Evolutionary conservation across 2,329 filamentous ascomycete species (phyloP).

Genomic region (Aspergillus niger): DNA sequence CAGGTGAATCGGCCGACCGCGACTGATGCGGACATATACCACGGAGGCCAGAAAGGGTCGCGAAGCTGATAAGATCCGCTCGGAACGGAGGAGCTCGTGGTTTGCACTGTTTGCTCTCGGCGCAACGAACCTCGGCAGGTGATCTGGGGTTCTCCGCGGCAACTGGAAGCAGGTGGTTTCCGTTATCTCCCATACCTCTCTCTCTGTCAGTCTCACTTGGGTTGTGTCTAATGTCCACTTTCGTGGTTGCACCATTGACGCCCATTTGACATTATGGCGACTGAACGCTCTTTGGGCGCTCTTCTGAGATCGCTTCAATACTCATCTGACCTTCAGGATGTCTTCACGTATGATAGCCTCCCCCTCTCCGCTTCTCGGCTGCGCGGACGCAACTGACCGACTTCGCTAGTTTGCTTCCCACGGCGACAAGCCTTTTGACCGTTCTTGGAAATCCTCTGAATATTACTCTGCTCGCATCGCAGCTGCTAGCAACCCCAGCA

Average conservation of each 20-base stretch:
- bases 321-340: conserved; percentile 60
- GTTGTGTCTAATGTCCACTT: conserved; percentile 12
- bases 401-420: conserved; percentile 53
- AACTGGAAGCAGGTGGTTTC: background rate
- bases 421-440: conserved; percentile 49
- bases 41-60: background rate
- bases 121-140: conserved; percentile 35
- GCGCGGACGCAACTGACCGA: conserved; percentile 16
- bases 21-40: background rate
- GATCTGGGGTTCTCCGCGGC: conserved; percentile 37
- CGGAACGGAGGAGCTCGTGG: background rate
- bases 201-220: background rate
- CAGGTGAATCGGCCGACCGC: conserved; percentile 15
- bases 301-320: conserved; percentile 63
- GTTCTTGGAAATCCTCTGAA: conserved; percentile 63
- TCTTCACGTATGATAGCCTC: conserved; percentile 51
- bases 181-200: background rate
- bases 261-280: conserved; percentile 50
- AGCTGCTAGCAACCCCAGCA: conserved; percentile 60
- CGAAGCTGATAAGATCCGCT: conserved; percentile 7
- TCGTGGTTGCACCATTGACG: background rate
- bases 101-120: conserved; percentile 33
- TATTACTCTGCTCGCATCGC: conserved; percentile 60
- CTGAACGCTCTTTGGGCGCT: conserved; percentile 62
- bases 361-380: conserved; percentile 6